phyloP scores from a whole-genome alignment of 192 early-diverging fungal species.

The Coemansia umbellata region DNA sequence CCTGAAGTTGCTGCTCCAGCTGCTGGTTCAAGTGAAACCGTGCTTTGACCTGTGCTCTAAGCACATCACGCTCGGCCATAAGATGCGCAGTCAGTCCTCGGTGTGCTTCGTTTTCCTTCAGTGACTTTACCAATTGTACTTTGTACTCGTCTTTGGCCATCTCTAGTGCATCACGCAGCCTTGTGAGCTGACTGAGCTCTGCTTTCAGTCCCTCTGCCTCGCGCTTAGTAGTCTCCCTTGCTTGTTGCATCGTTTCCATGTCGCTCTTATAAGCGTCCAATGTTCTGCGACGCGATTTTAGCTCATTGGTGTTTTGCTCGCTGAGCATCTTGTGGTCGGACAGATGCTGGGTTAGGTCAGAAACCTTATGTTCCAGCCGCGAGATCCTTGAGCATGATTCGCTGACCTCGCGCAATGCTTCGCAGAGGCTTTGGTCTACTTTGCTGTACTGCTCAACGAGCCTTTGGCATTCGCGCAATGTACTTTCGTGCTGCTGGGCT shows the following conservation, averaged over 20 bases:
- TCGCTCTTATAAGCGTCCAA: constrained; percentile 30
- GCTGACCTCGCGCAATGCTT: constrained; percentile 35
- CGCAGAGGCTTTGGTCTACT: constrained; percentile 30
- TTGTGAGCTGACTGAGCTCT: constrained; percentile 23
- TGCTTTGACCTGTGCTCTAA: constrained; percentile 44
- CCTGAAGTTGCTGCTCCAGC: constrained; percentile 41
- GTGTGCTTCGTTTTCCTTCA: constrained; percentile 32
- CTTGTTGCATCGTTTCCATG: constrained; percentile 20
- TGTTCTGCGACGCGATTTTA: constrained; percentile 14
- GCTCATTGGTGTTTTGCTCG: constrained; percentile 23
- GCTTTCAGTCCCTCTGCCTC: constrained; percentile 13
- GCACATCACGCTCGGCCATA: constrained; percentile 35
- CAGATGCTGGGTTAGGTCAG: constrained; percentile 13
- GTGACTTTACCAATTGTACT: constrained; percentile 25
- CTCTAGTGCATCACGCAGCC: constrained; percentile 33
- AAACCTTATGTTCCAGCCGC: constrained; percentile 22
- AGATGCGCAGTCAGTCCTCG: constrained; percentile 30
- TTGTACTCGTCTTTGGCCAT: constrained; percentile 53
- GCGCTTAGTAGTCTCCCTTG: constrained; percentile 7
- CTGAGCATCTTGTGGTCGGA: constrained; percentile 30
- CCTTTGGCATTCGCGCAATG: constrained; percentile 4
- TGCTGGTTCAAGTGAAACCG: constrained; percentile 48
- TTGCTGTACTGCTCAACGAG: constrained; percentile 33
- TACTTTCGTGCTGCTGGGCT: constrained; percentile 1
- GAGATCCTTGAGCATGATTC: constrained; percentile 33